Base-by-base conservation (phyloP, 176 grass and related monocot genomes). In the Eragrostis curvula region DNA sequence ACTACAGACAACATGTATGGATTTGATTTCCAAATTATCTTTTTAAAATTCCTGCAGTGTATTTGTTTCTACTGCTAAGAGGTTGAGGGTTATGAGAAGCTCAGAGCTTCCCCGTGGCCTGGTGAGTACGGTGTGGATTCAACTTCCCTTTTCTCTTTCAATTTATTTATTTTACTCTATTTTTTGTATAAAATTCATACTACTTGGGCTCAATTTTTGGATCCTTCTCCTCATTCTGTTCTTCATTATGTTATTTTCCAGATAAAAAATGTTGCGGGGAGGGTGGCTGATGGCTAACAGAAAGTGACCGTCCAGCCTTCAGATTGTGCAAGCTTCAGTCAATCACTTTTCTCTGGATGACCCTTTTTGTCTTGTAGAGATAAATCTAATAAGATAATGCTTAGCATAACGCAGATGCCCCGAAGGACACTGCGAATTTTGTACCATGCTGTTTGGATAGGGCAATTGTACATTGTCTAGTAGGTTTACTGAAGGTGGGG, bases 81-180 rank as follows among this genome's bases (percentile, higher is more conserved):
- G 93, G 44, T 81, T 99, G 60, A 92, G 96, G 80, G 96, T 99
- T 14, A 77, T 94, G 77, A 92, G 75, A 86, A 92, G 73, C 24
- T 93, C 93, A 20, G 91, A 92, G 79, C 65, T 99, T 88, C 74
- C 73, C 72, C 49, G 55, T 30, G 67, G 67, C 25, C 30, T 48
- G 25, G 89, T 99, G 79, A 74, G 80, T 82, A 43, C 16, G 50
- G 12, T 49, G 65, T 45, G 16, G 44, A 58, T 55, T 70, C 45
- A 70, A 39, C 3, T 27, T n/a, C 14, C 30, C 16, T n/a, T 75
- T 25, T 2, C 40, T 27, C 23, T 21, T 17, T 1, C 43, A 32
- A 62, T 63, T 48, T 21, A 28, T 61, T 2, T 67, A 82, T n/a
- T 46, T 45, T 61, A 67, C 36, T 9, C 51, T 14, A 7, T 15